phyloP scores from a whole-genome alignment of 2,329 filamentous ascomycete species.

The Exutisphaerella laricina region DNA sequence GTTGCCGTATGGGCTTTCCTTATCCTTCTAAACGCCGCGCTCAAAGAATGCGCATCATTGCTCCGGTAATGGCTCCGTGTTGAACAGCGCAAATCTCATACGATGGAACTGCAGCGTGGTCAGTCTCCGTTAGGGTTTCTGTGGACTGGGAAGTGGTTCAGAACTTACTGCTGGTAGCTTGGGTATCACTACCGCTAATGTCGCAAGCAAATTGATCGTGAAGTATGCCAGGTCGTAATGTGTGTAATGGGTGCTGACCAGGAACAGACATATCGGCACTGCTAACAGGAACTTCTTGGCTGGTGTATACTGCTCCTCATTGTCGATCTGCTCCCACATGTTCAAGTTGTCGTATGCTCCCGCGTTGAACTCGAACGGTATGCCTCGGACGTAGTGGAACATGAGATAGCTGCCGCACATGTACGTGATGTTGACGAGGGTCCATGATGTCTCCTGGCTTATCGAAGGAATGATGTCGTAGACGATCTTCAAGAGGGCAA shows the following conservation, averaged over 20 bases:
- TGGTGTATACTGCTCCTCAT: conserved; percentile 96
- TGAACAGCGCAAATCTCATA: conserved; percentile 35
- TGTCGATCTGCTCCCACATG: conserved; percentile 99
- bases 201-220: conserved; percentile 91
- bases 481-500: conserved; percentile 85
- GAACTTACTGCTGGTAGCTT: conserved; percentile 89
- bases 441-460: conserved; percentile 98
- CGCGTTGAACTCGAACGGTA: conserved; percentile 97
- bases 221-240: conserved; percentile 98
- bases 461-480: conserved; percentile 96
- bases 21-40: conserved; percentile 18
- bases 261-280: conserved; percentile 88
- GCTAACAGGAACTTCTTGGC: conserved; percentile 97
- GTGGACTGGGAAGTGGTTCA: no score
- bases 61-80: conserved; percentile 26
- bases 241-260: conserved; percentile 97
- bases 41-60: conserved; percentile 15
- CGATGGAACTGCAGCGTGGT: conserved; percentile 32
- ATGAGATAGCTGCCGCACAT: conserved; percentile 99
- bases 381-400: conserved; percentile 98
- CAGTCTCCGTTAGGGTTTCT: conserved; percentile 5
- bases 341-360: conserved; percentile 99
- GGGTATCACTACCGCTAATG: conserved; percentile 87
- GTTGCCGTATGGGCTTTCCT: conserved; percentile 15
- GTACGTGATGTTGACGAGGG: conserved; percentile 96